Evolutionary conservation across 331 rosid genomes (phyloP).

Genomic region (Acacia pycnantha): DNA sequence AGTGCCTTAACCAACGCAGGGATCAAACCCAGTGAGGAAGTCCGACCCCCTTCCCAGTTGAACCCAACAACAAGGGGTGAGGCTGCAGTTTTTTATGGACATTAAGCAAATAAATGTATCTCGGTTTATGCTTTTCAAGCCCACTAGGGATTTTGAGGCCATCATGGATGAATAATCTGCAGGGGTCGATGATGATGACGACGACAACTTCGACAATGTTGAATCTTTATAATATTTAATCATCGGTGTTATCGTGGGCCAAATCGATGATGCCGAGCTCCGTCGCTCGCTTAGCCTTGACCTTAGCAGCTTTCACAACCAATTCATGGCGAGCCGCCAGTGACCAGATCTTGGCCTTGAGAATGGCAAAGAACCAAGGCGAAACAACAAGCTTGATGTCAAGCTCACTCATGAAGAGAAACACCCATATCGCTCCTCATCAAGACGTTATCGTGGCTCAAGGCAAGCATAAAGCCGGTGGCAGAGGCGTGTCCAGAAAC

Average conservation of each 20-base stretch:
- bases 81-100: neutral
- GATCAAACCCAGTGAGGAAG: no score
- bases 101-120: slow-evolving; percentile 39
- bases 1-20: no score
- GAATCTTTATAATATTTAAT: no score
- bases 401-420: slow-evolving; percentile 88
- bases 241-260: slow-evolving; percentile 31
- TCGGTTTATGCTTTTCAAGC: slow-evolving; percentile 58
- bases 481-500: slow-evolving; percentile 82
- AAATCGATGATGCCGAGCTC: slow-evolving; percentile 56
- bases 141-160: slow-evolving; percentile 64
- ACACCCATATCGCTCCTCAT: slow-evolving; percentile 74
- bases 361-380: slow-evolving; percentile 52
- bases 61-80: no score
- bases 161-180: no score
- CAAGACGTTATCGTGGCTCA: slow-evolving; percentile 67
- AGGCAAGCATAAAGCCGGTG: slow-evolving; percentile 60
- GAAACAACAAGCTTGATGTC: slow-evolving; percentile 59
- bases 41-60: no score
- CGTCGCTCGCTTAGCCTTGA: slow-evolving; percentile 59
- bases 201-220: no score
- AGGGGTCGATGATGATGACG: no score
- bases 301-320: slow-evolving; percentile 58
- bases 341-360: slow-evolving; percentile 48
- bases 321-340: slow-evolving; percentile 48